These are phyloP conservation scores for Anacardium occidentale DNA, from an alignment of 345 rosid species.

Conservation along the genomic window DNA sequence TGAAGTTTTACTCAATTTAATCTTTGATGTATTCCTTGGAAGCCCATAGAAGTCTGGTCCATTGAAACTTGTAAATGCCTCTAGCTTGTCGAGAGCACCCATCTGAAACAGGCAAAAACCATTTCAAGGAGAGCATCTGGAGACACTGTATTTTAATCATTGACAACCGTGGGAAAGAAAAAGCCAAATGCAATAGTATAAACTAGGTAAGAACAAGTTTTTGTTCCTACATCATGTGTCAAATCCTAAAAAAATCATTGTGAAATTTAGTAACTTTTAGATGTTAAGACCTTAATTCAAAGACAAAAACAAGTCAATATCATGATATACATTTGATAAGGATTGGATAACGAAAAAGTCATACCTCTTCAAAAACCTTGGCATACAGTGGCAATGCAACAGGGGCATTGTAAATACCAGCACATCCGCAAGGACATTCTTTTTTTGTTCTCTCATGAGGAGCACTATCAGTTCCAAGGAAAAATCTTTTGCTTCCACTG, in stretches of 20 bases:
- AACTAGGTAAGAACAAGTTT: background rate
- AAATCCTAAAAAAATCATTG: background rate
- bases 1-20: conserved; percentile 55
- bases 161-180: background rate
- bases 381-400: conserved; percentile 67
- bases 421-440: conserved; percentile 89
- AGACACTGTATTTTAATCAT: background rate
- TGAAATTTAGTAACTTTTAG: too few relatives aligned
- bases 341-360: conserved; percentile 6
- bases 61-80: conserved; percentile 89
- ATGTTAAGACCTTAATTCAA: too few relatives aligned
- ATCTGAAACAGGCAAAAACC: conserved; percentile 43
- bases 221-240: too few relatives aligned
- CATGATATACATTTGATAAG: background rate
- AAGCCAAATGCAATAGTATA: background rate
- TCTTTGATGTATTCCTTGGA: conserved; percentile 73
- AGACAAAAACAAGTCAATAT: background rate
- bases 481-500: conserved; percentile 78
- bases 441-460: conserved; percentile 82
- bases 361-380: conserved; percentile 81
- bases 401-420: conserved; percentile 83
- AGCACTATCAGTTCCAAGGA: conserved; percentile 99
- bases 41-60: conserved; percentile 97
- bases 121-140: background rate
- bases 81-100: conserved; percentile 87